These are phyloP conservation scores for Erodium texanum DNA, from an alignment of 441 rosid genomes.

Conservation along the genomic window DNA sequence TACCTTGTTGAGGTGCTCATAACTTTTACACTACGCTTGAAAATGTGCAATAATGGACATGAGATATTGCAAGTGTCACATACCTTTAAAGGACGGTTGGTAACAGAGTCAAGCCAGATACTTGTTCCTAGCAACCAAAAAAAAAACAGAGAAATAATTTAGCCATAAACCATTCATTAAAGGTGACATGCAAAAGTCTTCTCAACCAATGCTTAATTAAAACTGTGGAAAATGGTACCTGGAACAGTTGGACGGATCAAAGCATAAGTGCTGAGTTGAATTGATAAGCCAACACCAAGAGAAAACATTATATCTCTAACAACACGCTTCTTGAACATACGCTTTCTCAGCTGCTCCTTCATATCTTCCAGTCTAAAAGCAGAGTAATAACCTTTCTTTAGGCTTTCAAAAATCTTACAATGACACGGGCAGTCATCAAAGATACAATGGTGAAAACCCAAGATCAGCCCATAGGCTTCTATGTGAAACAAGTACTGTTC, in stretches of 20 bases:
- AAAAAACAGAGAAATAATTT: slow-evolving; percentile 13
- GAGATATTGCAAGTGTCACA: background rate
- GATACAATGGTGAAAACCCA: background rate
- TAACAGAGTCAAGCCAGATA: slow-evolving; percentile 92
- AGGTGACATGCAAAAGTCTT: slow-evolving; percentile 12
- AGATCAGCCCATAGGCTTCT: background rate
- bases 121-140: slow-evolving; percentile 39
- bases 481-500: background rate
- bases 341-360: slow-evolving; percentile 80
- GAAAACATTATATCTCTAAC: slow-evolving; percentile 51
- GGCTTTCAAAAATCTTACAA: background rate
- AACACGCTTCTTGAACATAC: slow-evolving; percentile 70
- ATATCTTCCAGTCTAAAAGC: slow-evolving; percentile 69
- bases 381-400: slow-evolving; percentile 14
- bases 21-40: background rate
- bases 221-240: slow-evolving; percentile 30
- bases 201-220: background rate
- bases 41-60: background rate
- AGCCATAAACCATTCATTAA: slow-evolving; percentile 6
- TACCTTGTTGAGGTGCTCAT: background rate
- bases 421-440: background rate
- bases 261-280: slow-evolving; percentile 74
- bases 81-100: slow-evolving; percentile 86
- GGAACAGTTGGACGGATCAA: slow-evolving; percentile 71
- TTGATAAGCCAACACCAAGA: slow-evolving; percentile 53